A percentile compares a stretch with the other conserved stretches of the same genome.
phyloP scores from a whole-genome alignment of 108 stramenopile species.

The Cylindrotheca closterium region DNA sequence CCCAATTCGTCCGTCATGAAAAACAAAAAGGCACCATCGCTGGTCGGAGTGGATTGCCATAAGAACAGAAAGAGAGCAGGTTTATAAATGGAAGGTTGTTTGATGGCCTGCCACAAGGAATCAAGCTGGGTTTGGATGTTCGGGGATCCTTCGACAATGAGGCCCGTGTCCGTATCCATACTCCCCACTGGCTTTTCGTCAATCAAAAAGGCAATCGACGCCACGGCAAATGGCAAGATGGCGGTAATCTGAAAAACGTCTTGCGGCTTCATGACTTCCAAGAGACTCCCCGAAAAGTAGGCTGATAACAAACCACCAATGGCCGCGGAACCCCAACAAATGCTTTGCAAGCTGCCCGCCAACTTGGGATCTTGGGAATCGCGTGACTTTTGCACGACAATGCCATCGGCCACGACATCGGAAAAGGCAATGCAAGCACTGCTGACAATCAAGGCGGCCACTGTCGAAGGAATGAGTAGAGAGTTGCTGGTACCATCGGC shows the following conservation, averaged over 20 bases:
- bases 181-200: conserved; percentile 59
- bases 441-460: conserved; percentile 56
- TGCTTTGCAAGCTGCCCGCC: conserved; percentile 82
- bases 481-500: not conserved
- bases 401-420: conserved; percentile 96
- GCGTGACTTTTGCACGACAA: conserved; percentile 88
- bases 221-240: conserved; percentile 81
- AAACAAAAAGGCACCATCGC: conserved; percentile 92
- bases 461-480: conserved; percentile 34
- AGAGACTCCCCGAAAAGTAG: conserved; percentile 84
- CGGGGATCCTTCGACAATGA: conserved; percentile 2
- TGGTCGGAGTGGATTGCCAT: conserved; percentile 94
- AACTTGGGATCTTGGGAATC: conserved; percentile 68
- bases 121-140: conserved; percentile 63
- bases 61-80: conserved; percentile 92
- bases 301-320: conserved; percentile 88
- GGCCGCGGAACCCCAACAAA: conserved; percentile 91
- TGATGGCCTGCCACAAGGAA: conserved; percentile 76
- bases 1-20: conserved; percentile 92
- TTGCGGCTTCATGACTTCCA: conserved; percentile 83
- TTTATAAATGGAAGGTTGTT: conserved; percentile 83
- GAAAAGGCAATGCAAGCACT: conserved; percentile 86
- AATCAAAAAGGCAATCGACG: conserved; percentile 70
- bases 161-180: not conserved
- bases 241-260: conserved; percentile 89